Evolutionary conservation across 2,329 filamentous ascomycete species (phyloP).

Genomic region (Talaromyces atroroseus): DNA sequence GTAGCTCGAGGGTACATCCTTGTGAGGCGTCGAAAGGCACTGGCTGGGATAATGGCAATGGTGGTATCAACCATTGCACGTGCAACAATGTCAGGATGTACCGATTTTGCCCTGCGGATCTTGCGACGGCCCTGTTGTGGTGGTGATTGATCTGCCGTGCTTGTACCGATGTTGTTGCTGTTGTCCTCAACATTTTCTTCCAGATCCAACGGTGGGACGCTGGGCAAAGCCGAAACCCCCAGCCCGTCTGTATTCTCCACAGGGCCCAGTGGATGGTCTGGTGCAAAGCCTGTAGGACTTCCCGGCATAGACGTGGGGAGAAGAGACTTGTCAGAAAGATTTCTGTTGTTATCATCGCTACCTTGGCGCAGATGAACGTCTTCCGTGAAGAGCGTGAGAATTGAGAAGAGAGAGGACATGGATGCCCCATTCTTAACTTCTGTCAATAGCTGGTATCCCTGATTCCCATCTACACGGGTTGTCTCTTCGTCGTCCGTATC

Average conservation of each 20-base stretch:
- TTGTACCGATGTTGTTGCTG: constrained; percentile 20
- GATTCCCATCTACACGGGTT: constrained; percentile 53
- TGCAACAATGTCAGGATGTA: constrained; percentile 95
- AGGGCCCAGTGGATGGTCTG: constrained; percentile 23
- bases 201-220: constrained; percentile 70
- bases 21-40: constrained; percentile 87
- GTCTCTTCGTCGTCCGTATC: constrained; percentile 61
- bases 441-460: constrained; percentile 89
- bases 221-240: constrained; percentile 43
- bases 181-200: constrained; percentile 42
- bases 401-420: constrained; percentile 97
- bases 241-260: constrained; percentile 18
- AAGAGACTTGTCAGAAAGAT: constrained; percentile 18
- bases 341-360: constrained; percentile 49
- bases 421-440: constrained; percentile 97
- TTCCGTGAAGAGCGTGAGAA: constrained; percentile 93
- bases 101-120: constrained; percentile 57
- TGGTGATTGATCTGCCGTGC: constrained; percentile 18
- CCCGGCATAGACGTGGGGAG: constrained; percentile 35
- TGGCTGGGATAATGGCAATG: constrained; percentile 95
- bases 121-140: constrained; percentile 24
- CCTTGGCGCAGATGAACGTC: constrained; percentile 70
- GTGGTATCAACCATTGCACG: constrained; percentile 93
- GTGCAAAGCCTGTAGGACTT: constrained; percentile 31
- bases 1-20: constrained; percentile 94